phyloP scores from a whole-genome alignment of 164 flowering plant genomes.

The Santalum album region DNA sequence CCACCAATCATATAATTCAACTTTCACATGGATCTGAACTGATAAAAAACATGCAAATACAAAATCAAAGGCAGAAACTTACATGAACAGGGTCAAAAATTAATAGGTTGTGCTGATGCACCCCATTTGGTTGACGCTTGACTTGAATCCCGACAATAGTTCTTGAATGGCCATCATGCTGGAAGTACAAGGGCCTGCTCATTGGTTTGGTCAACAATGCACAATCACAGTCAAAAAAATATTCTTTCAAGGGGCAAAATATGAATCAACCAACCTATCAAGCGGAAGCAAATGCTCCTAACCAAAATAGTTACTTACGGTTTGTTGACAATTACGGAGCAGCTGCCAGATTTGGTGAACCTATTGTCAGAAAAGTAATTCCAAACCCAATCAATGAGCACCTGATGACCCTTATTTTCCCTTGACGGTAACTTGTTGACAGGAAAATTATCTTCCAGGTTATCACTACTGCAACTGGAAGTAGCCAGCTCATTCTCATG shows the following conservation, averaged over 20 bases:
- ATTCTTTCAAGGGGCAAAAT: too few species aligned
- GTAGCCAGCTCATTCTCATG: constrained; percentile 4
- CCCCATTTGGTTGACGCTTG: constrained; percentile 31
- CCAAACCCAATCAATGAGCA: constrained; percentile 79
- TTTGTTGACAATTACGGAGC: constrained; percentile 44
- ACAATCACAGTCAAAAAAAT: neutral
- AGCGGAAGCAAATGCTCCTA: neutral
- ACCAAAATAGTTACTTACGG: constrained; percentile 34
- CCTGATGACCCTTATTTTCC: constrained; percentile 37
- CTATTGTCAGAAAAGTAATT: constrained; percentile 51
- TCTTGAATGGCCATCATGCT: constrained; percentile 91
- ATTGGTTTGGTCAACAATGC: too few species aligned
- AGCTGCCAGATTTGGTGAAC: constrained; percentile 11
- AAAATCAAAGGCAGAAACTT: constrained; percentile 18
- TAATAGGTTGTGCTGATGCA: constrained; percentile 42
- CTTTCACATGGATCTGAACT: neutral
- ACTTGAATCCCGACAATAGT: constrained; percentile 83
- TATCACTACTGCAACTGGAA: neutral
- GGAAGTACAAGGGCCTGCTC: constrained; percentile 95
- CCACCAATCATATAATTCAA: neutral
- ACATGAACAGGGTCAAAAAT: constrained; percentile 77
- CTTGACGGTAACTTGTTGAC: constrained; percentile 1
- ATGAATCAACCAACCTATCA: too few species aligned
- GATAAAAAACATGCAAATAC: neutral
- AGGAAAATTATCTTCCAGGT: neutral